phyloP scores from a whole-genome alignment of 2,329 filamentous ascomycete species.

The Dothideomycetes sp. region DNA sequence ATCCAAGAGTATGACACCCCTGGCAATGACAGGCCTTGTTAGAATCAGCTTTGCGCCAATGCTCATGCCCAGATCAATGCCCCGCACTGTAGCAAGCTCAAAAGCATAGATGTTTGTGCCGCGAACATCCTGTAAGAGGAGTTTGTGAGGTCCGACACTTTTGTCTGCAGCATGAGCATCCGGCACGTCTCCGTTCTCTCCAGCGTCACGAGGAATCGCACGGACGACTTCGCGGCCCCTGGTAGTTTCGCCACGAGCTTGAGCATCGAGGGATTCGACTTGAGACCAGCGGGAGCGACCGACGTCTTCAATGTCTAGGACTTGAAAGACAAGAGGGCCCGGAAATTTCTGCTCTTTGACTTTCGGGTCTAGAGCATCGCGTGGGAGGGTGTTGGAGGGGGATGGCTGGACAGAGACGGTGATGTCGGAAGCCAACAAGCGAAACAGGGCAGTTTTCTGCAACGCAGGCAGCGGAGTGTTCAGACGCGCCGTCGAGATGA shows the following conservation, averaged over 20 bases:
- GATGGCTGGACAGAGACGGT: constrained; percentile 43
- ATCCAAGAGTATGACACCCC: constrained; percentile 71
- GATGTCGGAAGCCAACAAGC: constrained; percentile 69
- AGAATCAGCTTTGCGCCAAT: constrained; percentile 79
- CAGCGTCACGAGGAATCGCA: constrained; percentile 46
- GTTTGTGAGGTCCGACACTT: constrained; percentile 55
- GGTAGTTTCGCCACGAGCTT: constrained; percentile 61
- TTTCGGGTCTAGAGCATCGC: constrained; percentile 41
- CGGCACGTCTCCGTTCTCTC: constrained; percentile 23
- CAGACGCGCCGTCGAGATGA: constrained; percentile 46
- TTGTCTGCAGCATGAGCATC: constrained; percentile 19
- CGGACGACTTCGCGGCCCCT: constrained; percentile 74
- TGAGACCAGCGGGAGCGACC: constrained; percentile 73
- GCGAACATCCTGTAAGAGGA: constrained; percentile 70
- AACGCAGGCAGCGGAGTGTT: constrained; percentile 57
- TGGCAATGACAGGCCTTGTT: constrained; percentile 53
- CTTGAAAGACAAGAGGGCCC: constrained; percentile 62
- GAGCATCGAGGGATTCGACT: constrained; percentile 67
- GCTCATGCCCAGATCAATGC: constrained; percentile 50
- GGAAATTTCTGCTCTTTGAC: constrained; percentile 46
- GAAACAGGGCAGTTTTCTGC: constrained; percentile 68
- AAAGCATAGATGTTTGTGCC: constrained; percentile 61
- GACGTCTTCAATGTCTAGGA: constrained; percentile 79
- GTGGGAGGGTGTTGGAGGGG: constrained; percentile 42
- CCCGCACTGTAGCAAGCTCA: constrained; percentile 57